phyloP scores from a whole-genome alignment of 2,329 filamentous ascomycete genomes.

The Orbilia oligospora region DNA sequence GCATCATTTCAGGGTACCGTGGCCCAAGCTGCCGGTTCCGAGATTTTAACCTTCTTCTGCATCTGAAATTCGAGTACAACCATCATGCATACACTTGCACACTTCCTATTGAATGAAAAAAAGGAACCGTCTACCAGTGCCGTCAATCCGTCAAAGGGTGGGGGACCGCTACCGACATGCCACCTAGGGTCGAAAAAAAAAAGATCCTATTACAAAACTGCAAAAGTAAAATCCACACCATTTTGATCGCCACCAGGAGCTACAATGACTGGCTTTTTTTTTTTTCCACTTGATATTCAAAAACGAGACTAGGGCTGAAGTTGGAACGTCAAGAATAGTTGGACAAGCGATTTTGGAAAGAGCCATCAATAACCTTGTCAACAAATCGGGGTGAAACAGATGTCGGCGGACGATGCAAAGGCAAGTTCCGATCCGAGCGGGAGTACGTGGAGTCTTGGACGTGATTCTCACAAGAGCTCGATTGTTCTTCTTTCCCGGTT shows the following conservation, averaged over 20 bases:
- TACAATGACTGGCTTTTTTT: neutral
- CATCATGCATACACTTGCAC: constrained; percentile 26
- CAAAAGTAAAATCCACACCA: constrained; percentile 23
- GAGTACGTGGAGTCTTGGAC: neutral
- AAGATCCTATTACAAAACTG: constrained; percentile 28
- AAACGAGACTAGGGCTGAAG: constrained; percentile 34
- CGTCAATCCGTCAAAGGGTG: constrained; percentile 23
- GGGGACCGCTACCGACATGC: constrained; percentile 10
- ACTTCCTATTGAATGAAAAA: constrained; percentile 2
- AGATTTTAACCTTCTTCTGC: constrained; percentile 60
- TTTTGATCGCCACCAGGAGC: neutral
- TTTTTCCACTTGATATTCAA: constrained; percentile 22
- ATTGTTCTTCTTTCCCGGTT: constrained; percentile 3
- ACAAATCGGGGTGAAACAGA: constrained; percentile 38
- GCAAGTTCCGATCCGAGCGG: constrained; percentile 42
- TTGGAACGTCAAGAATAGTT: constrained; percentile 15
- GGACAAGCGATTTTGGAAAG: constrained; percentile 41
- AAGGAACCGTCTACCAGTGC: constrained; percentile 13
- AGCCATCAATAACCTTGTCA: constrained; percentile 10
- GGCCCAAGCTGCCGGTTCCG: constrained; percentile 57
- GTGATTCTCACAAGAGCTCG: constrained; percentile 34
- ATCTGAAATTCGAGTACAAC: constrained; percentile 43
- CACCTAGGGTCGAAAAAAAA: neutral
- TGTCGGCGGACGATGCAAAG: constrained; percentile 25
- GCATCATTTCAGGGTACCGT: constrained; percentile 57